A percentile compares a stretch with the other conserved stretches of the same genome.
These are phyloP conservation scores for Sugiyamaella pinicola DNA, from an alignment of 1,139 yeast genomes.

Conservation along the genomic window DNA sequence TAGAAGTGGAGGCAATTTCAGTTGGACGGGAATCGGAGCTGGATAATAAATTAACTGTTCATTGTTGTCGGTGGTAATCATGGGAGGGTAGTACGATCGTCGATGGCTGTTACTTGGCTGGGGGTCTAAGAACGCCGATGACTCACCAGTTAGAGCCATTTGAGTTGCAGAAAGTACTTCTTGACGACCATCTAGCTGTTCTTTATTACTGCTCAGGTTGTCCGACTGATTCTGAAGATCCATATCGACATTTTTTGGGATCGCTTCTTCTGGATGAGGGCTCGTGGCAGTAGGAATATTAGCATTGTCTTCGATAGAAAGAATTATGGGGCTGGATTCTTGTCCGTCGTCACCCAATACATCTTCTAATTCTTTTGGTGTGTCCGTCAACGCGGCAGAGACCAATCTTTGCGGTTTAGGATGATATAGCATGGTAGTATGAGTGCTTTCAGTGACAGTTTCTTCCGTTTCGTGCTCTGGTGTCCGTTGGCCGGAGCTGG, in stretches of 20 bases:
- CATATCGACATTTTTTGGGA: too few species aligned
- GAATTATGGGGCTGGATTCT: conserved; percentile 10
- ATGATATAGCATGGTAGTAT: conserved; percentile 29
- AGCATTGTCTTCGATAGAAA: not conserved
- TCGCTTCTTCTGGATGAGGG: not conserved
- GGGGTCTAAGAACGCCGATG: conserved; percentile 10
- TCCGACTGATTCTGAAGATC: not conserved
- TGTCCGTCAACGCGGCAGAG: conserved; percentile 23
- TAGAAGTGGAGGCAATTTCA: conserved; percentile 23
- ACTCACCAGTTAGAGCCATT: conserved; percentile 7
- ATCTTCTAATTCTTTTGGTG: conserved; percentile 20
- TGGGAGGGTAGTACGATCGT: conserved; percentile 21
- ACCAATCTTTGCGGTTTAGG: conserved; percentile 34
- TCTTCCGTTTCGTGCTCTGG: not conserved
- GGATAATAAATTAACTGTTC: conserved; percentile 37
- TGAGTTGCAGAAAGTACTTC: conserved; percentile 7
- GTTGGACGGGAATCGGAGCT: conserved; percentile 24
- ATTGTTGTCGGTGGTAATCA: conserved; percentile 24
- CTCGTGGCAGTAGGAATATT: not conserved
- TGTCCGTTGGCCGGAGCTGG: not conserved
- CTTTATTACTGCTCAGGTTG: too few species aligned
- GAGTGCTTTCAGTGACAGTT: conserved; percentile 4
- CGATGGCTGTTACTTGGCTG: conserved; percentile 13
- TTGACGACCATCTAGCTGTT: too few species aligned
- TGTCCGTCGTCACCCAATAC: conserved; percentile 15